Evolutionary conservation across 2,329 filamentous ascomycete genomes (phyloP).

Genomic region (Drechslerella dactyloides): DNA sequence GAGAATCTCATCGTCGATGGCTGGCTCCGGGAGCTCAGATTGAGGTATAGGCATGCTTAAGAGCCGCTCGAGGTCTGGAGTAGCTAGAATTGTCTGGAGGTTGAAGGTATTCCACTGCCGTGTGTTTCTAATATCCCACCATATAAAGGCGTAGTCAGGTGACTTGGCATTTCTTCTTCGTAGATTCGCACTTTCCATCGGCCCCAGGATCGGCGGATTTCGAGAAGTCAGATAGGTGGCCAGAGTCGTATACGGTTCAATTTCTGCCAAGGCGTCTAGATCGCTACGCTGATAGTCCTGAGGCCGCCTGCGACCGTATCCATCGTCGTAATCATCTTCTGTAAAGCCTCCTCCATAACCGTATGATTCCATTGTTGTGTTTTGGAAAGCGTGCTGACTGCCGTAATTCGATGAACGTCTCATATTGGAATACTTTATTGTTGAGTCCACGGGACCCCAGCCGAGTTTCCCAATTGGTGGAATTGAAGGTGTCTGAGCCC

Average conservation of each 20-base stretch:
- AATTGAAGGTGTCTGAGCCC: constrained; percentile 46
- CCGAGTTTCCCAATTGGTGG: constrained; percentile 48
- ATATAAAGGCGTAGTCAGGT: constrained; percentile 48
- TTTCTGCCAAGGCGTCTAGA: constrained; percentile 37
- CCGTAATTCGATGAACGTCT: constrained; percentile 38
- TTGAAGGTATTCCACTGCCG: constrained; percentile 47
- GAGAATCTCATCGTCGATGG: constrained; percentile 33
- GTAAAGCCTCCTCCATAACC: constrained; percentile 36
- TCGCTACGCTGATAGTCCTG: constrained; percentile 41
- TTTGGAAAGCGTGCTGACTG: constrained; percentile 45
- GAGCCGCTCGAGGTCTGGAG: constrained; percentile 42
- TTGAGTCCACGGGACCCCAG: constrained; percentile 49
- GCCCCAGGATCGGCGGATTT: constrained; percentile 41
- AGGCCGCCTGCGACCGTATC: constrained; percentile 30
- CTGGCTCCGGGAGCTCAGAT: constrained; percentile 39
- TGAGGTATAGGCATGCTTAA: constrained; percentile 46
- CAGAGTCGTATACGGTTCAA: constrained; percentile 46
- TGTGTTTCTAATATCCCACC: constrained; percentile 49
- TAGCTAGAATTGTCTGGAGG: constrained; percentile 38
- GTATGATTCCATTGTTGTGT: constrained; percentile 47
- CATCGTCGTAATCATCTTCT: constrained; percentile 23
- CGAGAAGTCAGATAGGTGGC: constrained; percentile 30
- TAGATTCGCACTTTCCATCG: constrained; percentile 48
- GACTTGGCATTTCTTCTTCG: constrained; percentile 45
- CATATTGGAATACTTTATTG: constrained; percentile 50